These are phyloP conservation scores for Lodderomyces beijingensis DNA, from an alignment of 1,139 yeast species.

Conservation along the genomic window DNA sequence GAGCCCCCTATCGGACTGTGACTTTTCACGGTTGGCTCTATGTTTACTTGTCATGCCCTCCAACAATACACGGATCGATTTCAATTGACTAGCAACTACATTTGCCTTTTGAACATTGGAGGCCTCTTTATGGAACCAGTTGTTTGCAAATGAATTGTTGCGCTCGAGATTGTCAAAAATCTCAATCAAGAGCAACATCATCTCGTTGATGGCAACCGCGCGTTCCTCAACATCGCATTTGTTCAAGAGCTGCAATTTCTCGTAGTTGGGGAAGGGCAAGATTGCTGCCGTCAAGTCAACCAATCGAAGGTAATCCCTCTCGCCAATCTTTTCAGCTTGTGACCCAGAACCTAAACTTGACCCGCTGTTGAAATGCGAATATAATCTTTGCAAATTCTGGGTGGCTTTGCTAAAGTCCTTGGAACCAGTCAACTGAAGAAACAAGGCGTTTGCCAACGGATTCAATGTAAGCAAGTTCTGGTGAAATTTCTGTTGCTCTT, in stretches of 20 bases:
- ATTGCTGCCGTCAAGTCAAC: constrained; percentile 56
- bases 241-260: constrained; percentile 40
- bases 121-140: constrained; percentile 48
- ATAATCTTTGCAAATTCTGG: constrained; percentile 31
- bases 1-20: neutral
- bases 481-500: constrained; percentile 3
- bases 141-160: constrained; percentile 34
- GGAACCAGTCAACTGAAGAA: constrained; percentile 47
- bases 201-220: constrained; percentile 23
- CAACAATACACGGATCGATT: constrained; percentile 50
- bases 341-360: no score
- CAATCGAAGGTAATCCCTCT: constrained; percentile 32
- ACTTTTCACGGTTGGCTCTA: constrained; percentile 2
- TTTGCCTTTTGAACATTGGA: constrained; percentile 51
- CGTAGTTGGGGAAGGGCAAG: constrained; percentile 52
- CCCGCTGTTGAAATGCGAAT: constrained; percentile 13
- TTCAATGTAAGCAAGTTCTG: constrained; percentile 47
- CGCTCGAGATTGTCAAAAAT: constrained; percentile 29
- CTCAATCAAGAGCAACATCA: constrained; percentile 33
- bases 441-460: constrained; percentile 61
- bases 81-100: constrained; percentile 58
- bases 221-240: constrained; percentile 32
- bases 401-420: constrained; percentile 43
- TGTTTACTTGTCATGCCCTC: constrained; percentile 43
- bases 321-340: constrained; percentile 16